Conservation (phyloP, 345 rosid species). For the Eutrema japonicum region DNA sequence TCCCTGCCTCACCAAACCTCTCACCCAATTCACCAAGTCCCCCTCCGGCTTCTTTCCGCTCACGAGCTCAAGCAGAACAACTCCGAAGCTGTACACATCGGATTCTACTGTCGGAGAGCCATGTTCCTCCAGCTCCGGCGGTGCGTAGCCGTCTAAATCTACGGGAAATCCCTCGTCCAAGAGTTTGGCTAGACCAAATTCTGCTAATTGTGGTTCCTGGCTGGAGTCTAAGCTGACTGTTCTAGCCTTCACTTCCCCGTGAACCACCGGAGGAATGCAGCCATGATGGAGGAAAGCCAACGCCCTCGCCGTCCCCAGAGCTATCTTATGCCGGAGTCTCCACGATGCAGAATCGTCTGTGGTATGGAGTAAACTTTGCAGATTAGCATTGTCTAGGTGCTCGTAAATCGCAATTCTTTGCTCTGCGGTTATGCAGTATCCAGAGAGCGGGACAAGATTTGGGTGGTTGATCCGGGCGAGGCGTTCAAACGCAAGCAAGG, state of each 20-base stretch:
- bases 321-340: slow-evolving; percentile 69
- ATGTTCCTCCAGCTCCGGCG: slow-evolving; percentile 55
- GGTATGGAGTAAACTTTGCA: slow-evolving; percentile 71
- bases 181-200: slow-evolving; percentile 76
- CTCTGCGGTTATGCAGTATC: slow-evolving; percentile 83
- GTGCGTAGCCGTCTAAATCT: slow-evolving; percentile 65
- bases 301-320: slow-evolving; percentile 91
- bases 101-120: slow-evolving; percentile 65
- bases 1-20: slow-evolving; percentile 68
- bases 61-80: slow-evolving; percentile 79
- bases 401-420: slow-evolving; percentile 89
- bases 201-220: slow-evolving; percentile 84
- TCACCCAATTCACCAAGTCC: slow-evolving; percentile 76
- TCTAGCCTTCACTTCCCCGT: slow-evolving; percentile 81
- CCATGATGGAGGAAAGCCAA: slow-evolving; percentile 93
- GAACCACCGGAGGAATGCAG: slow-evolving; percentile 85
- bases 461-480: slow-evolving; percentile 85
- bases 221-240: slow-evolving; percentile 75
- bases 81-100: slow-evolving; percentile 88
- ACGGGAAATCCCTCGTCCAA: slow-evolving; percentile 65
- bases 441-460: slow-evolving; percentile 82
- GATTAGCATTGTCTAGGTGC: slow-evolving; percentile 76
- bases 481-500: slow-evolving; percentile 71
- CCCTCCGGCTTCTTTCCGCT: slow-evolving; percentile 71
- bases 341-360: slow-evolving; percentile 57